These are phyloP conservation scores for Phytophthora macrochlamydospora DNA, from an alignment of 352 stramenopile genomes.

Conservation along the genomic window DNA sequence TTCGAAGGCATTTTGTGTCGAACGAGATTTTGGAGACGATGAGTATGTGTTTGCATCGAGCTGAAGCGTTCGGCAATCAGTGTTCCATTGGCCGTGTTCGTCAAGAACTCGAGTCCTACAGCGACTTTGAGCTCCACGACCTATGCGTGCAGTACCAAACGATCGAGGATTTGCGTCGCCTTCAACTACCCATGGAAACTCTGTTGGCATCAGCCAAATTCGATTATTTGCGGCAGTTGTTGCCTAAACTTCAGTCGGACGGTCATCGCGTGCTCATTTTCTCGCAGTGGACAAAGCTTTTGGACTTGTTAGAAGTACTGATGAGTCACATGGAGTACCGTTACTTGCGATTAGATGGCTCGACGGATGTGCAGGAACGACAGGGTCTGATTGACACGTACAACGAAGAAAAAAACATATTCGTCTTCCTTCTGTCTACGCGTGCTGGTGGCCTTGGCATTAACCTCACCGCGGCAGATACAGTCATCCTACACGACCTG, in stretches of 20 bases:
- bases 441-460: constrained; percentile 97
- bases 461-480: constrained; percentile 95
- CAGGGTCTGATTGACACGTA: constrained; percentile 87
- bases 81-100: constrained; percentile 84
- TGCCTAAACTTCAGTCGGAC: constrained; percentile 87
- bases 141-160: constrained; percentile 89
- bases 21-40: constrained; percentile 85
- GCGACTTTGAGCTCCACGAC: constrained; percentile 96
- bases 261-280: constrained; percentile 97
- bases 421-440: constrained; percentile 98
- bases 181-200: constrained; percentile 88
- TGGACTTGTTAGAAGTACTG: constrained; percentile 93
- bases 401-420: constrained; percentile 91
- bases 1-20: constrained; percentile 85
- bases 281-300: constrained; percentile 95
- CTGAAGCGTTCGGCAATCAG: constrained; percentile 86
- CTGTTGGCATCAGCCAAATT: constrained; percentile 96
- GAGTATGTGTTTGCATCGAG: constrained; percentile 75
- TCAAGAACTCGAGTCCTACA: constrained; percentile 94
- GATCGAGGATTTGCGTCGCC: constrained; percentile 78
- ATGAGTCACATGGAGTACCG: constrained; percentile 79
- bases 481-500: constrained; percentile 88
- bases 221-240: constrained; percentile 82
- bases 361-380: constrained; percentile 72
- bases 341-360: constrained; percentile 83